Conservation (phyloP, 108 stramenopile species). For the Thalassiosira profunda region DNA sequence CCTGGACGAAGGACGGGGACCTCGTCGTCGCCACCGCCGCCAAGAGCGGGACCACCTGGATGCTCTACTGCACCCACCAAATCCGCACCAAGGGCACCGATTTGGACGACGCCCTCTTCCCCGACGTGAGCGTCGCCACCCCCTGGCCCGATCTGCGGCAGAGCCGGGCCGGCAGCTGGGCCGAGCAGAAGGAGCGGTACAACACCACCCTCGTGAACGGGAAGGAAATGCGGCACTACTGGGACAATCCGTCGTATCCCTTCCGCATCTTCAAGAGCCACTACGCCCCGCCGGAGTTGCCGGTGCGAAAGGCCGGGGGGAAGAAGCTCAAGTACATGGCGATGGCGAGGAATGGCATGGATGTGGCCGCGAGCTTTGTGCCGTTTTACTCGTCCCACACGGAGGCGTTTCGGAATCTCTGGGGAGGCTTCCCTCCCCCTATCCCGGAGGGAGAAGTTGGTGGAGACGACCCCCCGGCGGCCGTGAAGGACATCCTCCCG, state of each 20-base stretch:
- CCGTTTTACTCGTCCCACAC: slow-evolving; percentile 40
- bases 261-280: slow-evolving; percentile 61
- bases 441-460: neutral
- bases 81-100: slow-evolving; percentile 50
- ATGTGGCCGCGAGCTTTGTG: slow-evolving; percentile 37
- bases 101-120: slow-evolving; percentile 34
- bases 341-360: slow-evolving; percentile 50
- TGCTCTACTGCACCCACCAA: slow-evolving; percentile 55
- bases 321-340: slow-evolving; percentile 55
- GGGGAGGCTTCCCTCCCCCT: slow-evolving; percentile 55
- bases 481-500: slow-evolving; percentile 38
- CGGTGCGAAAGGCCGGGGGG: slow-evolving; percentile 25
- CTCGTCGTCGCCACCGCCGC: slow-evolving; percentile 46
- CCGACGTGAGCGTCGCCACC: slow-evolving; percentile 37
- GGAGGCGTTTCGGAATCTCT: slow-evolving; percentile 35
- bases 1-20: slow-evolving; percentile 48
- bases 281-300: slow-evolving; percentile 37
- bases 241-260: slow-evolving; percentile 52
- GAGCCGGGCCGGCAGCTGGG: slow-evolving; percentile 37
- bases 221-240: slow-evolving; percentile 29
- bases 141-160: slow-evolving; percentile 50
- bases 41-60: slow-evolving; percentile 48
- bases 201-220: slow-evolving; percentile 44
- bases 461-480: slow-evolving; percentile 23
- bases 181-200: slow-evolving; percentile 39